phyloP scores from a whole-genome alignment of 140 eudicot genomes.

The Flaveria floridana region DNA sequence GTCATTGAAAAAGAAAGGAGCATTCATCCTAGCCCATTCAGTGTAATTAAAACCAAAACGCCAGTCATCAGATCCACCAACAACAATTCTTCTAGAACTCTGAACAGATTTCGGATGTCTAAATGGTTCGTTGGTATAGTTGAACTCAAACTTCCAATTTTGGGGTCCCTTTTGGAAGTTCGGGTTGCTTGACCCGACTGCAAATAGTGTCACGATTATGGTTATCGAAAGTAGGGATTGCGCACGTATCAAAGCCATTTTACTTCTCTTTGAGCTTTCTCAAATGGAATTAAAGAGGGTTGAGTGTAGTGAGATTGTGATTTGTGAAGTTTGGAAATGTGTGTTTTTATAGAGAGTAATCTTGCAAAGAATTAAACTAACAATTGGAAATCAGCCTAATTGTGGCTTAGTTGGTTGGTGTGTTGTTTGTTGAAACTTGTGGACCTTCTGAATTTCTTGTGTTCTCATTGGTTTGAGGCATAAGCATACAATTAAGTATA shows the following conservation, averaged over 20 bases:
- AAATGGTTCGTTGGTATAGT: constrained; percentile 38
- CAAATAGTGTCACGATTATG: constrained; percentile 17
- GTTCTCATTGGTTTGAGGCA: constrained; percentile 30
- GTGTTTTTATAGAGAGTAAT: constrained; percentile 39
- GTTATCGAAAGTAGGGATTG: constrained; percentile 16
- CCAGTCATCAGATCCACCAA: constrained; percentile 68
- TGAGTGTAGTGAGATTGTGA: constrained; percentile 19
- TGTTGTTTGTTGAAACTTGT: constrained; percentile 11
- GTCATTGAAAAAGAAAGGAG: constrained; percentile 65
- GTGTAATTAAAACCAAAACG: constrained; percentile 70
- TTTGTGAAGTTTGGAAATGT: constrained; percentile 16
- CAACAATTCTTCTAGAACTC: constrained; percentile 39
- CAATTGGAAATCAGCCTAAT: constrained; percentile 37
- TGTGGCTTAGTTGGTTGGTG: constrained; percentile 36
- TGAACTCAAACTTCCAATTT: constrained; percentile 34
- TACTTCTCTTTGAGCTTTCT: constrained; percentile 10
- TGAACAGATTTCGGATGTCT: constrained; percentile 30
- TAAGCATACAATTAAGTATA: background rate
- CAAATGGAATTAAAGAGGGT: background rate
- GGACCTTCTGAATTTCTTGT: constrained; percentile 5
- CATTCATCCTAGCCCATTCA: constrained; percentile 58
- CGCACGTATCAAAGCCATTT: constrained; percentile 30
- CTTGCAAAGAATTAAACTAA: constrained; percentile 4
- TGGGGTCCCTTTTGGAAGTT: constrained; percentile 26
- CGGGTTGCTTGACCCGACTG: constrained; percentile 34